Evolutionary conservation across 306 rosid genomes (phyloP).

Genomic region (Prinsepia uniflora): DNA sequence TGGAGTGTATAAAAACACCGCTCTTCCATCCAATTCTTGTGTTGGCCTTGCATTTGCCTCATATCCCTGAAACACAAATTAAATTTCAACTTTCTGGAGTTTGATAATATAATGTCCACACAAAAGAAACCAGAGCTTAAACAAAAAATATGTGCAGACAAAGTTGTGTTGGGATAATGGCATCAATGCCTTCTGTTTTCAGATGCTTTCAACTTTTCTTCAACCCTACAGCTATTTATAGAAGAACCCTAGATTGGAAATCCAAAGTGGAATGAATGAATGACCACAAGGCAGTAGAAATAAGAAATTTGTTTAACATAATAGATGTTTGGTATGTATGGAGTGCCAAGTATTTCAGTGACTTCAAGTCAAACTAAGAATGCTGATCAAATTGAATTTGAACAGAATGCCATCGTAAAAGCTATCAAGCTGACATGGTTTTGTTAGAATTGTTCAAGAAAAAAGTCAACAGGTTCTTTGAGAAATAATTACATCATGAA

Average conservation of each 20-base stretch:
- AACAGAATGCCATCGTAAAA: too few relatives aligned
- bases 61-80: constrained; percentile 37
- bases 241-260: not conserved
- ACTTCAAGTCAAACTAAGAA: not conserved
- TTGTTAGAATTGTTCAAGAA: not conserved
- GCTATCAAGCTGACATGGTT: not conserved
- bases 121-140: not conserved
- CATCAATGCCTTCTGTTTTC: not conserved
- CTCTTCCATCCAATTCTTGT: constrained; percentile 42
- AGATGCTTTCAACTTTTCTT: not conserved
- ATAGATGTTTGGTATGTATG: too few relatives aligned
- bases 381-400: not conserved
- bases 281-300: too few relatives aligned
- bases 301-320: not conserved
- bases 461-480: not conserved
- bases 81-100: too few relatives aligned
- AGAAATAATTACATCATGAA: constrained; percentile 50
- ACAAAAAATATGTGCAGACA: not conserved
- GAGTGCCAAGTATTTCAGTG: too few relatives aligned
- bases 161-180: not conserved
- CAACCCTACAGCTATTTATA: not conserved
- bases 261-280: too few relatives aligned
- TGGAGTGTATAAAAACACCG: constrained; percentile 38
- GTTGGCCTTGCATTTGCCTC: constrained; percentile 65
- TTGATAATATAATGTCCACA: too few relatives aligned